Evolutionary conservation across 1,284 basidiomycete species (phyloP), one percentile per base, ranked within the genome.

Genomic region (Coniophora puteana): DNA sequence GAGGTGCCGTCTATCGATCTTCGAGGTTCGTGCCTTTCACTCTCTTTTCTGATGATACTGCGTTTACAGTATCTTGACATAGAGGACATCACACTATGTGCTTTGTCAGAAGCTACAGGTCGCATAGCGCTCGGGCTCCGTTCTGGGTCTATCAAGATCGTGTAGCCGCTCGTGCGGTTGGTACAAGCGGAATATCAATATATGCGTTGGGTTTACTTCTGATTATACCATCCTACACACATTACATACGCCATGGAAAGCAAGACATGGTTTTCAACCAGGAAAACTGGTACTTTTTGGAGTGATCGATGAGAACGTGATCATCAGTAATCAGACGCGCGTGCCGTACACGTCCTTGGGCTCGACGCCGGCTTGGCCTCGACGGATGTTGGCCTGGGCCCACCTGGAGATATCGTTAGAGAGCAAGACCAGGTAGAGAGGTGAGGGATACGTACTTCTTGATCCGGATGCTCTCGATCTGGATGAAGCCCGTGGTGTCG

Each of bases 381-480:
- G 88, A 62, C 80, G 79, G 53, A 82, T 76, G 68, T 92, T 93
- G 41, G 86, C 81, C 55, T 89, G 83, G 4, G 87, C 88, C 87
- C 87, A 90, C 55, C 86, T 89, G 13, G 22, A 48, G 30, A 32
- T 43, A 23, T 17, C 20, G 21, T 24, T 5, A 36, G 21, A 10
- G 12, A 14, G 8, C 8, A 23, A 2, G 8, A 28, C 29, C 14
- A 16, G 26, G 13, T 35, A 37, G 12, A 40, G n/a, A 24, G 22
- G 5, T 12, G 28, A 51, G 38, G 55, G 36, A 49, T 25, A 68
- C 83, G 54, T 63, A 94, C 82, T 95, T 93, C 76, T 94, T 94
- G 65, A 97, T 91, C 37, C 93, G 81, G 66, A 97, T 95, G 24
- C 89, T 90, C 65, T 94, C 89, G 51, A 97, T 95, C 59, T 86